Percentiles rank a stretch among this genome's conserved stretches.
Conservation (phyloP, 2,329 filamentous ascomycete genomes). For the Alternaria triticimaculans region DNA sequence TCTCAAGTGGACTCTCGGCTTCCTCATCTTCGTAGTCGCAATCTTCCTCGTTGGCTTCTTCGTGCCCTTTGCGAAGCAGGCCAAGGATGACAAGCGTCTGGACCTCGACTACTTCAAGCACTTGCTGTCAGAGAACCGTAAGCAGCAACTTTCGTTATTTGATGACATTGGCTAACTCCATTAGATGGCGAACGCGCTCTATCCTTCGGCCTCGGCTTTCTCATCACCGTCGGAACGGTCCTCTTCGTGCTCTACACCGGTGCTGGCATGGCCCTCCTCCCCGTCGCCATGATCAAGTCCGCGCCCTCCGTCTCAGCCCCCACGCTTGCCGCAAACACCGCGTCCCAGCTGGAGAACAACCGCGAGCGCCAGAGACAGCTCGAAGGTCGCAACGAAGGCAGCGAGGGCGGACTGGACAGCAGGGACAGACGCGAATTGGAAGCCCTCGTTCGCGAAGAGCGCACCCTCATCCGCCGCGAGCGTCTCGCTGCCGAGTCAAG, state of each 20-base stretch:
- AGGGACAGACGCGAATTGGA: conserved; percentile 92
- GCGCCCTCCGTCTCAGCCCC: conserved; percentile 85
- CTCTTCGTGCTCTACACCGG: conserved; percentile 90
- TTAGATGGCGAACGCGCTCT: conserved; percentile 86
- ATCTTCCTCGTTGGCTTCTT: conserved; percentile 95
- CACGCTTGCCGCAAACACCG: conserved; percentile 76
- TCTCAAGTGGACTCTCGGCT: conserved; percentile 87
- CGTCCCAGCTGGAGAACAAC: conserved; percentile 83
- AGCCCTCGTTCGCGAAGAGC: conserved; percentile 84
- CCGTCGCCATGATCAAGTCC: conserved; percentile 89
- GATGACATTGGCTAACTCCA: conserved; percentile 18
- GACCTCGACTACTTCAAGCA: conserved; percentile 93
- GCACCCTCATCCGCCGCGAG: conserved; percentile 87
- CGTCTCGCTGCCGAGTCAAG: conserved; percentile 82
- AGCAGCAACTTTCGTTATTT: conserved; percentile 35
- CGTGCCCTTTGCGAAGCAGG: conserved; percentile 77
- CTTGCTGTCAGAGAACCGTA: conserved; percentile 80
- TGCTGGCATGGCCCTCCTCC: conserved; percentile 84
- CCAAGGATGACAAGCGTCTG: conserved; percentile 66
- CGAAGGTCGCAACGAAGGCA: conserved; percentile 81
- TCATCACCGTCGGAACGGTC: conserved; percentile 84
- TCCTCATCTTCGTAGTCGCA: conserved; percentile 78
- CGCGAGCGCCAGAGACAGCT: conserved; percentile 91
- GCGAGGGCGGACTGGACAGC: conserved; percentile 74
- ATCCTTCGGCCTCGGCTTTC: conserved; percentile 86